These are phyloP conservation scores for Suillus weaverae DNA, from an alignment of 768 basidiomycete species.

Conservation along the genomic window DNA sequence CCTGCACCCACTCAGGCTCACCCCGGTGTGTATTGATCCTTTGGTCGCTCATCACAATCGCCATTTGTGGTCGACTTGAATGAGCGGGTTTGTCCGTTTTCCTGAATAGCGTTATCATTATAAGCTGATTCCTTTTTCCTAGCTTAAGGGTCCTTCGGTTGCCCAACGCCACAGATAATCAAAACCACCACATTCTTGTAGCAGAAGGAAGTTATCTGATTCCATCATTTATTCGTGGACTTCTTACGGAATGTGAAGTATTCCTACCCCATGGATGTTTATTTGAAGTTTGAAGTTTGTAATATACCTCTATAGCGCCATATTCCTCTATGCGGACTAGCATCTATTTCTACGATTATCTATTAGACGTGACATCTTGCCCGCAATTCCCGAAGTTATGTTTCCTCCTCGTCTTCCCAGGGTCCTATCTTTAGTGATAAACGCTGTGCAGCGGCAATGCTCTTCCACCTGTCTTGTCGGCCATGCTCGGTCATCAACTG, in stretches of 20 bases:
- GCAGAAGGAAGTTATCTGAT: neutral
- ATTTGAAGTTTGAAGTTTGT: neutral
- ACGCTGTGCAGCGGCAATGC: constrained; percentile 23
- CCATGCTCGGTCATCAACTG: constrained; percentile 23
- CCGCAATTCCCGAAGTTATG: neutral
- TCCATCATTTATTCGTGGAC: neutral
- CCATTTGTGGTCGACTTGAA: constrained; percentile 3
- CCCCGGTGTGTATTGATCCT: constrained; percentile 45
- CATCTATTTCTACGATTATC: constrained; percentile 1
- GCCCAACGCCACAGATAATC: constrained; percentile 40
- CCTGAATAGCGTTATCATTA: neutral
- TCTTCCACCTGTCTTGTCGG: constrained; percentile 25
- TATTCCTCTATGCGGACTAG: neutral
- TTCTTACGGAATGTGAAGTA: neutral
- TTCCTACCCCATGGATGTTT: neutral
- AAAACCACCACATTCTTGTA: constrained; percentile 21
- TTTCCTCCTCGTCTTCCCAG: constrained; percentile 29
- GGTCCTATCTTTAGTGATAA: constrained; percentile 27
- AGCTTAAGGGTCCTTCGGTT: constrained; percentile 46
- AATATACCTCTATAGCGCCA: constrained; percentile 1
- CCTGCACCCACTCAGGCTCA: constrained; percentile 44
- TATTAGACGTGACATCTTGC: neutral
- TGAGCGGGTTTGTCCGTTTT: constrained; percentile 3
- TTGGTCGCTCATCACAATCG: neutral
- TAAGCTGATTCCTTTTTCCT: constrained; percentile 4